A percentile compares a stretch with the other conserved stretches of the same genome.
These are phyloP conservation scores for Biscogniauxia marginata DNA, from an alignment of 2,329 filamentous ascomycete species.

Conservation along the genomic window DNA sequence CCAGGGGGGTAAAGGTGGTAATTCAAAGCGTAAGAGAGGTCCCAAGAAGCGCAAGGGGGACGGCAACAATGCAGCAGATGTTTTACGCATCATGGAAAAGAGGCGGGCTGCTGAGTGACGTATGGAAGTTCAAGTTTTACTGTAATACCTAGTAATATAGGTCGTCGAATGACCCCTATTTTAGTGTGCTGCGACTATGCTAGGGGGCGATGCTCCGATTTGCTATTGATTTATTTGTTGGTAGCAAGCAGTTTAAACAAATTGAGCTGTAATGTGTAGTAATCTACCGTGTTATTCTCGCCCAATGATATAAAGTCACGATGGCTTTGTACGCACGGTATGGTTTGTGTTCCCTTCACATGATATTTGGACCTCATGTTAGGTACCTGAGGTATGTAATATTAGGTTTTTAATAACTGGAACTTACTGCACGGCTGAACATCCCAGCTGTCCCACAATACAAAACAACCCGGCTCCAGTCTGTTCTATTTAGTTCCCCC, in stretches of 20 bases:
- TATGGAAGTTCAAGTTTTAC: neutral
- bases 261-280: too few species aligned
- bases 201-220: neutral
- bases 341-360: too few species aligned
- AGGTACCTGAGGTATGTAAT: too few species aligned
- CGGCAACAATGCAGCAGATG: conserved; percentile 74
- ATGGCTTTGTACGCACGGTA: too few species aligned
- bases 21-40: conserved; percentile 65
- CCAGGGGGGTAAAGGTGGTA: conserved; percentile 41
- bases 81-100: conserved; percentile 73
- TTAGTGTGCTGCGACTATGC: neutral
- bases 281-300: too few species aligned
- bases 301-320: too few species aligned
- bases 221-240: too few species aligned
- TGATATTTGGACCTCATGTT: too few species aligned
- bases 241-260: too few species aligned
- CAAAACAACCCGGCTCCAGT: neutral
- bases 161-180: neutral
- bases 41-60: conserved; percentile 77
- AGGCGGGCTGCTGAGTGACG: conserved; percentile 39
- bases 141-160: neutral
- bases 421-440: neutral
- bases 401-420: neutral
- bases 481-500: neutral
- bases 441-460: neutral